Evolutionary conservation across 1,284 basidiomycete genomes (phyloP).

Genomic region (Heliocybe sulcata): DNA sequence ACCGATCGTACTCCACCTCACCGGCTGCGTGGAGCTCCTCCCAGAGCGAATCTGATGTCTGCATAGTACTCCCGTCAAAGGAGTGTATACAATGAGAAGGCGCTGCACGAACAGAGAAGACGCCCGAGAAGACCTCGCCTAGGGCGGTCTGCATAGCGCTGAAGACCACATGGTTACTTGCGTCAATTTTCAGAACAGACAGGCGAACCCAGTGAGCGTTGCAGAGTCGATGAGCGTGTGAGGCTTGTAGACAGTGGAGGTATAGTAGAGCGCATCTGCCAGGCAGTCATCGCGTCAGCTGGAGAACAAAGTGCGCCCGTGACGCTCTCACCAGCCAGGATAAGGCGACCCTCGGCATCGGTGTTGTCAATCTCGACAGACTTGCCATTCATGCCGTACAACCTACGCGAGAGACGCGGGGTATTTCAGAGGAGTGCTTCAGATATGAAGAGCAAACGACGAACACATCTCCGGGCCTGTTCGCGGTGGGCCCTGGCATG

Average conservation of each 20-base stretch:
- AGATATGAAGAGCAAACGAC: conserved; percentile 12
- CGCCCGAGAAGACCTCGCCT: conserved; percentile 72
- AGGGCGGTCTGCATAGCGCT: conserved; percentile 65
- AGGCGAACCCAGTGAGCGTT: conserved; percentile 62
- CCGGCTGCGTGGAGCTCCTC: conserved; percentile 64
- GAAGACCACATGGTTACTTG: background rate
- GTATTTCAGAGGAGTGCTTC: too few species aligned
- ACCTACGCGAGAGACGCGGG: too few species aligned
- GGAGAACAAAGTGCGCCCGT: background rate
- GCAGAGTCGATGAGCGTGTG: conserved; percentile 84
- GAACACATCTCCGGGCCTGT: conserved; percentile 82
- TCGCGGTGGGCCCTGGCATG: conserved; percentile 80
- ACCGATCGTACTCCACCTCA: conserved; percentile 67
- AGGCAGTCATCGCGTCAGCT: background rate
- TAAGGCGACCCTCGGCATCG: conserved; percentile 81
- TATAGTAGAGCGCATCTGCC: conserved; percentile 81
- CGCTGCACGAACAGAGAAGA: conserved; percentile 58
- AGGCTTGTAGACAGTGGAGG: conserved; percentile 72
- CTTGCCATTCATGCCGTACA: conserved; percentile 88
- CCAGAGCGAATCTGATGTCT: conserved; percentile 76
- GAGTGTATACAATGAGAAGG: background rate
- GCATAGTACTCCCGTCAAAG: background rate
- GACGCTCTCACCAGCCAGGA: conserved; percentile 52
- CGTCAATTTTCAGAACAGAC: background rate
- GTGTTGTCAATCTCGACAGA: conserved; percentile 87